Evolutionary conservation across 2,329 filamentous ascomycete genomes (phyloP), one percentile per base, ranked within the genome.

Genomic region (Cladosporium velox): DNA sequence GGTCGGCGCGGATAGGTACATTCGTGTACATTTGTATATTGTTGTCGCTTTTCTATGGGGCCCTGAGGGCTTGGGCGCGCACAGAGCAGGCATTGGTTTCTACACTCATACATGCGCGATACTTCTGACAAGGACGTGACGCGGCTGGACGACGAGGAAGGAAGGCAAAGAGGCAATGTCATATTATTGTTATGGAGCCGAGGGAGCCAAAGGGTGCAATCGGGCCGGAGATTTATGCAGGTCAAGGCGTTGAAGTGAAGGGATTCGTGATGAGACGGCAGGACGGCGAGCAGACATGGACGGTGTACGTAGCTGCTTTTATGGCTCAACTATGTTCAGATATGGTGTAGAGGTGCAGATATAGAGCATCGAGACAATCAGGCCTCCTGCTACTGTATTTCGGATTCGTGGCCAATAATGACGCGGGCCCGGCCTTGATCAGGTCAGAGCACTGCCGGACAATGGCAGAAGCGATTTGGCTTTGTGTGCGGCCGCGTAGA

Each of bases 171-270:
- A 62, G 60, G 60, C 60, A 35, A 15, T 24, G 7, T 14, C 34
- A 1, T 10, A 32, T 35, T n/a, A 49, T 38, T 47, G 41, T 21
- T 34, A 55, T 55, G 52, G 52, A 34, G 52, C 28, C 52, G 18
- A 21, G n/a, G 52, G 52, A 34, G 52, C 28, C 52, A 18, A 21
- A 32, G 8, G n/a, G 24, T 4, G 32, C 14, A 55, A 30, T 63
- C 60, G 60, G 60, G 49, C 60, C 60, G 60, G 60, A 34, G 32
- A 26, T 63, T 55, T 55, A 63, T 63, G 60, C 60, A 63, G 21
- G 47, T 63, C 38, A 32, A 24, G 58, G 41, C 58, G 58, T 47
- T 49, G 58, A 60, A 21, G 15, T 55, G 52, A 52, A 52, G 24
- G 49, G 41, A 47, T 11, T 18, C 15, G 49, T 18, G 49, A 30